phyloP scores from a whole-genome alignment of 441 rosid genomes.

The Jatropha multifida region DNA sequence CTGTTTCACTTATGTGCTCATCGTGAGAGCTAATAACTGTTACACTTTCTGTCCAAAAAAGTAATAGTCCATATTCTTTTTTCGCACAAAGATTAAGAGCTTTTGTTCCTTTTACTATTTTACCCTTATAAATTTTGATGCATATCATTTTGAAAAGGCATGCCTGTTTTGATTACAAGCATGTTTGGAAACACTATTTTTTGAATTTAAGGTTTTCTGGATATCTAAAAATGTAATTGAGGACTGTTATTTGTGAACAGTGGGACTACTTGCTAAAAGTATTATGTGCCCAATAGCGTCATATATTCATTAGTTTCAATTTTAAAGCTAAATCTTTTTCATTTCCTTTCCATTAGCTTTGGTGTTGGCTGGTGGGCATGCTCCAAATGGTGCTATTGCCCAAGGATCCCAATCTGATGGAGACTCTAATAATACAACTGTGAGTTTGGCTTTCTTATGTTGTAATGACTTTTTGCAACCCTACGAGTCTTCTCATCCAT shows the following conservation, averaged over 20 bases:
- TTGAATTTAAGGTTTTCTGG: too few relatives aligned
- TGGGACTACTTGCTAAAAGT: background rate
- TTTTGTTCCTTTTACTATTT: too few relatives aligned
- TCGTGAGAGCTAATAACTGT: background rate
- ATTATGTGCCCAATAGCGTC: conserved; percentile 2
- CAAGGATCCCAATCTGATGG: conserved; percentile 66
- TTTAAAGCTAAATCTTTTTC: conserved; percentile 21
- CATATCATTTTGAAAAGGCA: too few relatives aligned
- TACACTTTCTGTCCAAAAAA: too few relatives aligned
- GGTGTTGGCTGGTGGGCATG: conserved; percentile 82
- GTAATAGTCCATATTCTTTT: too few relatives aligned
- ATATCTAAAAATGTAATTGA: too few relatives aligned
- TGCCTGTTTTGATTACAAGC: too few relatives aligned
- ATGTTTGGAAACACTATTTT: too few relatives aligned
- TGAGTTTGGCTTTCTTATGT: conserved; percentile 41
- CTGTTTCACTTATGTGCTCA: background rate
- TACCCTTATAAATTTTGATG: too few relatives aligned
- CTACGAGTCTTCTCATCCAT: conserved; percentile 20
- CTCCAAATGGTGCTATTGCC: conserved; percentile 53
- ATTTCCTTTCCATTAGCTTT: conserved; percentile 51
- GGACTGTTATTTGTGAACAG: too few relatives aligned
- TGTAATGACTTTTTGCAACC: conserved; percentile 11
- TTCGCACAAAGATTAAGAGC: too few relatives aligned
- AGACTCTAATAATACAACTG: conserved; percentile 80
- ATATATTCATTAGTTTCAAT: background rate